A percentile compares a stretch with the other conserved stretches of the same genome.
These are phyloP conservation scores for Gossypium longicalyx DNA, from an alignment of 345 rosid species.

Conservation along the genomic window DNA sequence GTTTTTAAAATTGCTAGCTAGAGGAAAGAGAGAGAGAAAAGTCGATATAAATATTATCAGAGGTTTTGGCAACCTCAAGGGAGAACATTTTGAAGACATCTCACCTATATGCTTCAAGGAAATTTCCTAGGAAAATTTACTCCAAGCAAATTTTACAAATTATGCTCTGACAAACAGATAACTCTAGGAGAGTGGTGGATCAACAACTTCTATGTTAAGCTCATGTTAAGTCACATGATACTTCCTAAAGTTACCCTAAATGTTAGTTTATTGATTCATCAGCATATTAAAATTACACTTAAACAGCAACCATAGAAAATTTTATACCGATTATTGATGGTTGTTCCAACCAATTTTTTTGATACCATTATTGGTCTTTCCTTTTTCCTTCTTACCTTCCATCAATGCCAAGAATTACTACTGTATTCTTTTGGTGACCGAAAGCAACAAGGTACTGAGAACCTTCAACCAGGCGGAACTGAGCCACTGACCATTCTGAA, in stretches of 20 bases:
- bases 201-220: neutral
- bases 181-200: neutral
- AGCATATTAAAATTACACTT: neutral
- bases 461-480: conserved; percentile 82
- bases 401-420: conserved; percentile 88
- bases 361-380: neutral
- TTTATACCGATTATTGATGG: neutral
- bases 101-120: neutral
- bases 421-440: conserved; percentile 85
- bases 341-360: neutral
- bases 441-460: conserved; percentile 81
- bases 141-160: neutral
- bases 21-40: neutral
- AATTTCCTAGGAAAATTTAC: neutral
- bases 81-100: neutral
- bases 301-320: neutral
- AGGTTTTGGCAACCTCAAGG: neutral
- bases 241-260: neutral
- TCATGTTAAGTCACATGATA: neutral
- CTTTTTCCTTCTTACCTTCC: conserved; percentile 59
- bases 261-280: neutral
- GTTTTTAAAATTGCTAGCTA: neutral
- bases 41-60: neutral
- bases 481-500: conserved; percentile 97
- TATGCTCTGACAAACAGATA: neutral